A percentile compares a stretch with the other conserved stretches of the same genome.
Conservation (phyloP, 148 eudicot genomes). For the Chenopodium album region DNA sequence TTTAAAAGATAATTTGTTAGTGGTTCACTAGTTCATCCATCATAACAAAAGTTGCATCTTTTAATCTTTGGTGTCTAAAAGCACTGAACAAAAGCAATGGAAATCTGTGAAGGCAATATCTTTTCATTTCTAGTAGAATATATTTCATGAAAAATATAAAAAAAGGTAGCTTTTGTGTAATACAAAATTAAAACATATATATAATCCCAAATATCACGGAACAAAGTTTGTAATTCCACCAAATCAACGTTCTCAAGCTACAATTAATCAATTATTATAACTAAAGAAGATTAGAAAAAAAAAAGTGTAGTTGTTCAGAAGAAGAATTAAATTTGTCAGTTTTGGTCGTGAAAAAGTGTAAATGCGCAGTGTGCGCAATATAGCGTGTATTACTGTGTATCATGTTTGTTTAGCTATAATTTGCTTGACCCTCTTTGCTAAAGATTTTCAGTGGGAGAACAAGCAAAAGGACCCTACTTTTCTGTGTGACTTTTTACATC, state of each 20-base stretch:
- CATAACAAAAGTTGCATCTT: constrained; percentile 4
- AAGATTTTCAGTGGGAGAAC: constrained; percentile 20
- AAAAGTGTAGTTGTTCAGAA: constrained; percentile 19
- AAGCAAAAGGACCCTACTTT: constrained; percentile 27
- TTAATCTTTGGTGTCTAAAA: constrained; percentile 2
- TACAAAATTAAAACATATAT: not conserved
- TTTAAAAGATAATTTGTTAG: no score
- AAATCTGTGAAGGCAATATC: constrained; percentile 18
- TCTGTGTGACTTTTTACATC: constrained; percentile 8
- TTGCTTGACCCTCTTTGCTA: constrained; percentile 11
- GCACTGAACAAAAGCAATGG: constrained; percentile 25
- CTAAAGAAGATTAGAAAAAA: not conserved
- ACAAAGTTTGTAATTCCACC: constrained; percentile 6
- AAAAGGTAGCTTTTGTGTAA: not conserved
- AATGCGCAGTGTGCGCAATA: constrained; percentile 3
- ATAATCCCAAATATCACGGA: constrained; percentile 24
- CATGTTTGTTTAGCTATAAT: not conserved
- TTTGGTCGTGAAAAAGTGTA: constrained; percentile 25
- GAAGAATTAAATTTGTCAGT: constrained; percentile 21
- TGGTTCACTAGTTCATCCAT: not conserved
- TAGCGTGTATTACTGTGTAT: not conserved
- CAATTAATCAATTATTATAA: not conserved
- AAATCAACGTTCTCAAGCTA: not conserved
- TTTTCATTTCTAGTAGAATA: not conserved
- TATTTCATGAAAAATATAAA: not conserved